Percentiles rank a stretch among this genome's conserved stretches.
Conservation (phyloP, 306 rosid species). For the Quercus glauca region DNA sequence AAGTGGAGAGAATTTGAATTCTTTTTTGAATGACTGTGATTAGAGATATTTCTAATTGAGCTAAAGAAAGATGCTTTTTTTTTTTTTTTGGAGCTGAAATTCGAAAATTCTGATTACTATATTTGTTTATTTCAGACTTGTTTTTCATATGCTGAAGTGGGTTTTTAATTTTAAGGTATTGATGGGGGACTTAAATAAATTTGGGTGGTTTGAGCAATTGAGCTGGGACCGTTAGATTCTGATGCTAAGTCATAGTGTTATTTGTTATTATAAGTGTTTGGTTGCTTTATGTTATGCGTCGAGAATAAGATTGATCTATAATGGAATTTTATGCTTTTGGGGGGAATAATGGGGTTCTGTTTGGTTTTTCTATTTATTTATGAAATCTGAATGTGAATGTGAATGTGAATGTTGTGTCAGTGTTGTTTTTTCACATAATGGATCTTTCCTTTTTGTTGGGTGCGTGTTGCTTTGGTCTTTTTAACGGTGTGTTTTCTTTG, state of each 20-base stretch:
- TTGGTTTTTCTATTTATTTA: constrained; percentile 1
- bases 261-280: constrained; percentile 47
- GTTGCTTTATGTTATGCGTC: constrained; percentile 55
- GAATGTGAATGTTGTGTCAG: constrained; percentile 15
- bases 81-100: constrained; percentile 27
- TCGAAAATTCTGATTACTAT: constrained; percentile 35
- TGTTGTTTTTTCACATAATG: constrained; percentile 75
- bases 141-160: constrained; percentile 21
- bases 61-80: constrained; percentile 40
- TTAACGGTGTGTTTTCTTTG: constrained; percentile 44
- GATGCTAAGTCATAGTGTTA: constrained; percentile 63
- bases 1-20: constrained; percentile 27
- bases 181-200: too few relatives aligned
- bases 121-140: constrained; percentile 31
- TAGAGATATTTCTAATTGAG: constrained; percentile 37
- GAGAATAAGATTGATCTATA: constrained; percentile 31
- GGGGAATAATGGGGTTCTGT: constrained; percentile 44
- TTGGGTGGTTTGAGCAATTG: constrained; percentile 45
- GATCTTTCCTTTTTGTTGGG: constrained; percentile 47
- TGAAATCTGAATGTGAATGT: constrained; percentile 29
- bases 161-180: constrained; percentile 13
- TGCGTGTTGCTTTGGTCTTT: constrained; percentile 47
- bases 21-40: constrained; percentile 43
- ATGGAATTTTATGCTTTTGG: constrained; percentile 18
- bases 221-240: constrained; percentile 71